Evolutionary conservation across 371 early-diverging fungal genomes (phyloP), one percentile per base, ranked within the genome.

Genomic region (Mucor plumbeus): DNA sequence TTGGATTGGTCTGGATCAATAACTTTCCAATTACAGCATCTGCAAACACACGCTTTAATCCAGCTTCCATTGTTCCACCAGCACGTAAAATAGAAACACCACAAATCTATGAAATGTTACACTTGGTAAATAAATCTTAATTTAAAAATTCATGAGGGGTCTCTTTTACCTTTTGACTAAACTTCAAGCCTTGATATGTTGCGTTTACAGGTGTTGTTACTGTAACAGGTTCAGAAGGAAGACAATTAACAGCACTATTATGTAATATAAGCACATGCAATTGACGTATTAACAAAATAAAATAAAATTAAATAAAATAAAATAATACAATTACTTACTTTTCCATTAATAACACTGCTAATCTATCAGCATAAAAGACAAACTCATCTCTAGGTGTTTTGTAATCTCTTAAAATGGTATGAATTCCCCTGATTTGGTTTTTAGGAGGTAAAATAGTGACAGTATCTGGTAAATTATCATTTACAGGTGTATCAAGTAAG

Each of bases 61-160:
- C 93, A 59, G 82, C 85, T 73, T 96, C 96, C 95, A 97, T 94
- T 5, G 94, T 90, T 34, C 90, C 90, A 38, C 97, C 97, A 4
- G 95, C 90, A 33, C 96, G 92, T 48, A 96, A 78, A 58, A 97
- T 88, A 1, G 93, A 91, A 5, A 96, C 94, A 39, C 94, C 96
- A 67, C 92, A 90, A 11, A 94, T 71, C 80, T 84, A 47, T 38
- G 26, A 13, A 59, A 59, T 36, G 38, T 40, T 26, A 43, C 48
- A 36, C 40, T n/a, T 33, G 43, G 59, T 59, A 15, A 36, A 57
- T n/a, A 41, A 40, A 56, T 55, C n/a, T 35, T 14, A n/a, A 26
- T 26, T 26, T 26, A 26, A 3, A 26, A 26, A 26, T 26, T 26
- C 26, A 26, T 26, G 3, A 26, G 26, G 26, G 26, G 26, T 26